phyloP scores from a whole-genome alignment of 148 eudicot genomes.

The Rhododendron molle region DNA sequence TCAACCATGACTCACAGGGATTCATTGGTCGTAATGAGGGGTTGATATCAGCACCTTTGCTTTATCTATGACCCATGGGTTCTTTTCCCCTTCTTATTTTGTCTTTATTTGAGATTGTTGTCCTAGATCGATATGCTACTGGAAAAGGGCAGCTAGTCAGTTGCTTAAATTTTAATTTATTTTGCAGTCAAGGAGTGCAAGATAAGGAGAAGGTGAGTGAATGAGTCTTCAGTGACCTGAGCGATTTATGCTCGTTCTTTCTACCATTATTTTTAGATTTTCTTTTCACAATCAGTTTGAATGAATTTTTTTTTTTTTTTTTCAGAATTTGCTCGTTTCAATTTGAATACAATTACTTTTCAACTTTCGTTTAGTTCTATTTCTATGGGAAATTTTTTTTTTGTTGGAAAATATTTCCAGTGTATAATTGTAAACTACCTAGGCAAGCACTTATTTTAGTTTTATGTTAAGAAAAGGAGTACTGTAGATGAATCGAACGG shows the following conservation, averaged over 20 bases:
- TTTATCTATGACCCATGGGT: not conserved
- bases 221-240: not conserved
- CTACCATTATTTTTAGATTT: not conserved
- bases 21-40: not conserved
- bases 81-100: not conserved
- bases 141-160: not conserved
- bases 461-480: not conserved
- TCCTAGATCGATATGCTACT: not conserved
- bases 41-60: not conserved
- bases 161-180: not conserved
- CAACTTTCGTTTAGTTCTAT: not conserved
- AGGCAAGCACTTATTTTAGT: not conserved
- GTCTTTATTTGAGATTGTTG: not conserved
- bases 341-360: not conserved
- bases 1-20: not conserved
- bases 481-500: not conserved
- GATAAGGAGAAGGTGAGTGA: not conserved
- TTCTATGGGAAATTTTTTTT: not conserved
- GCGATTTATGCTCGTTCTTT: not conserved
- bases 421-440: not conserved
- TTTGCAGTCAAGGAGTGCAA: not conserved
- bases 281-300: not conserved
- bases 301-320: not conserved
- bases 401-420: not conserved
- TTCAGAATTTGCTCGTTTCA: not conserved